Base-by-base conservation (phyloP, 768 basidiomycete species). In the Mrakia blollopis region DNA sequence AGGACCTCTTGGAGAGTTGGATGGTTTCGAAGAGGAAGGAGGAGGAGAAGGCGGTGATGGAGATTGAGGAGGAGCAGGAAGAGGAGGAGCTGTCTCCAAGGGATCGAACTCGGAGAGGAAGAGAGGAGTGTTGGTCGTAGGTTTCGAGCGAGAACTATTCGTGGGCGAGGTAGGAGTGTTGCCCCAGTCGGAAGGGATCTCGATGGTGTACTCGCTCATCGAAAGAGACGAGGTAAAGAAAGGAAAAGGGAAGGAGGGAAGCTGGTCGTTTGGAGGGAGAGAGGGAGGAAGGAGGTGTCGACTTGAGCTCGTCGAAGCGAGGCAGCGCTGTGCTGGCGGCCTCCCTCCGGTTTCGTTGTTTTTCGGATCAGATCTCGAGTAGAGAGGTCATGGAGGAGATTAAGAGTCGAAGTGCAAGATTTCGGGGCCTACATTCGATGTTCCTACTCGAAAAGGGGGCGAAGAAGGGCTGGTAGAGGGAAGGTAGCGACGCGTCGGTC, bases 101-200 rank as follows among this genome's bases (percentile, higher is more conserved):
- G 73, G 73, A 50, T 74, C 73, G 50, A 74, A 74, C 62, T 74
- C 73, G 62, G 13, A 14, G 32, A 74, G 50, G 30, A 47, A 28
- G 37, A 63, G 35, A 18, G 73, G 62, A 23, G 57, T 63, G 25
- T 35, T 63, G 18, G 60, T n/a, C 21, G 32, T 35, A n/a, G 73
- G 63, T 14, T 30, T 63, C 18, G 72, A 28, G 18, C 37, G 72
- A 57, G 62, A 35, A n/a, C n/a, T n/a, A n/a, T n/a, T n/a, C n/a
- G 10, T 37, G 21, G 62, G 28, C 18, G 73, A 32, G 62, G 37
- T n/a, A 5, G 62, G 41, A 50, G 54, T 35, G 35, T 30, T 54
- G 9, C 65, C 65, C 73, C 73, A 74, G 60, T 74, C 73, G 16
- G 57, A 35, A 14, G 73, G 73, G 21, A 74, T 74, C 32, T 60